Conservation (phyloP, 2,329 filamentous ascomycete genomes). For the Geosmithia morbida region DNA sequence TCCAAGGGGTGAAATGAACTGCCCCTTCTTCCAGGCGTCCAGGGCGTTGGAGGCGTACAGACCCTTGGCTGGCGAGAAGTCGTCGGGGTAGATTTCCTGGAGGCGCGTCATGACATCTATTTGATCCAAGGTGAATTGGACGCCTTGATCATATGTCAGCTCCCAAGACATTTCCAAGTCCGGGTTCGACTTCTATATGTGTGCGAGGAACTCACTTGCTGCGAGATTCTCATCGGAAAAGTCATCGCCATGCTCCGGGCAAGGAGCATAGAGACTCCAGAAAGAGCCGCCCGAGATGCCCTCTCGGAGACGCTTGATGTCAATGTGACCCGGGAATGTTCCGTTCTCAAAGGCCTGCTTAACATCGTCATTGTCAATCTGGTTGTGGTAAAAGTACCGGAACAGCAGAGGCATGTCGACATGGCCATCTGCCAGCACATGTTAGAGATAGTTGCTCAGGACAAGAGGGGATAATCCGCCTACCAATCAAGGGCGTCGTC, state of each 20-base stretch:
- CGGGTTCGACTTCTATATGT: no score
- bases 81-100: slow-evolving; percentile 44
- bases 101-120: slow-evolving; percentile 60
- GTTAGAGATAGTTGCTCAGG: background rate
- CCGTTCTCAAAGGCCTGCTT: slow-evolving; percentile 60
- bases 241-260: slow-evolving; percentile 57
- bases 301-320: slow-evolving; percentile 58
- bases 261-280: slow-evolving; percentile 77
- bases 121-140: slow-evolving; percentile 56
- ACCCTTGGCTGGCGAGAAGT: slow-evolving; percentile 56
- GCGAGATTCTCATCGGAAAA: slow-evolving; percentile 50
- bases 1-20: slow-evolving; percentile 63
- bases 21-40: slow-evolving; percentile 41
- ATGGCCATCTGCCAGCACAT: slow-evolving; percentile 56
- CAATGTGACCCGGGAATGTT: slow-evolving; percentile 55
- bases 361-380: slow-evolving; percentile 64
- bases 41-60: slow-evolving; percentile 47
- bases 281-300: slow-evolving; percentile 76
- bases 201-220: background rate
- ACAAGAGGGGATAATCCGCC: background rate
- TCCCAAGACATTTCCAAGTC: no score
- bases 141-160: slow-evolving; percentile 21
- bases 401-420: slow-evolving; percentile 74
- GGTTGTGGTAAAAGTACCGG: slow-evolving; percentile 53
- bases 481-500: slow-evolving; percentile 35